Evolutionary conservation across 1,139 yeast species (phyloP), one percentile per base, ranked within the genome.

Genomic region (Suzukiozyma palmioleophila): DNA sequence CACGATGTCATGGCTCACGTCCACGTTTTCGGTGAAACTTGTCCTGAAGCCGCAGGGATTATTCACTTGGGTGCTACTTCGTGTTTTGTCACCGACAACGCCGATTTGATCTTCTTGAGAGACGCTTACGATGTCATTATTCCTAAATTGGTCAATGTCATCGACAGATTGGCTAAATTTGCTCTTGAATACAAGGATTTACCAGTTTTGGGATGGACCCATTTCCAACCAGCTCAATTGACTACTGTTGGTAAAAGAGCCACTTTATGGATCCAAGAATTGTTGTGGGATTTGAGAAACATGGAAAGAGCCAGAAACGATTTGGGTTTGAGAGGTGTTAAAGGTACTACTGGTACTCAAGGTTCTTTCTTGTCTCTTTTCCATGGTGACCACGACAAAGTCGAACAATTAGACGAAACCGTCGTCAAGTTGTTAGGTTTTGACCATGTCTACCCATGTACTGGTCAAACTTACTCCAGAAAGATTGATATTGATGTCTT

Each of bases 1-100:
- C 99, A 92, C 66, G 99, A 92, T 64, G 99, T 92, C 53, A 92
- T 92, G 99, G 96, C 98, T 43, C 98, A 92, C 56, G 97, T 92
- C 45, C 98, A 94, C 59, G 87, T 84, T 40, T 92, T 85, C 62
- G 98, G 98, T 50, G 76, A 83, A 52, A 80, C 86, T 26, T 86
- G 95, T 56, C 99, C 99, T 14, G 84, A 83, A 9, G 99, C 99
- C 27, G 92, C 98, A 33, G 97, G 97, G 52, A 90, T 92, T 64
- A 92, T 92, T 58, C 99, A 92, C 60, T 74, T 94, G 60, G 99
- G 99, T 58, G 98, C 99, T 33, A 92, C 99, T 32, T 89, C 97
- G 4, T 92, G 99, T 75, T 92, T 70, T 56, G 98, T 94, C 44
- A 92, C 98, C 37, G 99, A 92, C 65, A 92, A 92, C 58, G 99